Conservation (phyloP, 225 moss, liverwort and hornwort genomes). For the Rhytidiadelphus loreus region DNA sequence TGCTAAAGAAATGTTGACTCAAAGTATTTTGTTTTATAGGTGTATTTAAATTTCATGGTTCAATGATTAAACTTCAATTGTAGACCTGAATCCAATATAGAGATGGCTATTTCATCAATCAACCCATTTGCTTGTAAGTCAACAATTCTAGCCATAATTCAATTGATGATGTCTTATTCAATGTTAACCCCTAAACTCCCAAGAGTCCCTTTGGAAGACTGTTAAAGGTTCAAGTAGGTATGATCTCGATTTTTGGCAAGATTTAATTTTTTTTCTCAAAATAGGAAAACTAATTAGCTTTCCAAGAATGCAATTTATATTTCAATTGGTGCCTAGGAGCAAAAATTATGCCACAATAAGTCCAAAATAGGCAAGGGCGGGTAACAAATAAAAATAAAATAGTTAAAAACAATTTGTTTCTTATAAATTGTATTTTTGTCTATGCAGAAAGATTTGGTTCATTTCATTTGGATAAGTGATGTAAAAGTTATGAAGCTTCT, state of each 20-base stretch:
- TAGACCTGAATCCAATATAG: background rate
- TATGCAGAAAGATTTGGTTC: no score
- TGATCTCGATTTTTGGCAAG: background rate
- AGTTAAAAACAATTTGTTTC: background rate
- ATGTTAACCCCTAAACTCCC: background rate
- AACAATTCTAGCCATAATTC: background rate
- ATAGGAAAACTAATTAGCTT: fast-evolving
- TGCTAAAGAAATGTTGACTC: background rate
- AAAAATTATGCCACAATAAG: background rate
- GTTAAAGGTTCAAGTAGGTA: background rate
- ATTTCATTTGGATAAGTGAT: no score
- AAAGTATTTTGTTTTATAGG: background rate
- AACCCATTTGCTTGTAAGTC: background rate
- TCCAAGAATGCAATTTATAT: background rate
- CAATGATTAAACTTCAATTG: background rate
- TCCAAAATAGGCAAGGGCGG: fast-evolving
- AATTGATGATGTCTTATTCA: background rate
- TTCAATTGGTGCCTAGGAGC: fast-evolving
- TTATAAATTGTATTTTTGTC: background rate
- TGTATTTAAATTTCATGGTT: no score
- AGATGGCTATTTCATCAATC: background rate
- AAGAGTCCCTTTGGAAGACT: background rate
- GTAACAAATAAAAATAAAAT: no score
- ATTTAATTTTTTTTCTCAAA: background rate
- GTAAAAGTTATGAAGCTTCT: background rate